Evolutionary conservation across 148 eudicot species (phyloP), one percentile per base, ranked within the genome.

Genomic region (Persicaria tinctoria): DNA sequence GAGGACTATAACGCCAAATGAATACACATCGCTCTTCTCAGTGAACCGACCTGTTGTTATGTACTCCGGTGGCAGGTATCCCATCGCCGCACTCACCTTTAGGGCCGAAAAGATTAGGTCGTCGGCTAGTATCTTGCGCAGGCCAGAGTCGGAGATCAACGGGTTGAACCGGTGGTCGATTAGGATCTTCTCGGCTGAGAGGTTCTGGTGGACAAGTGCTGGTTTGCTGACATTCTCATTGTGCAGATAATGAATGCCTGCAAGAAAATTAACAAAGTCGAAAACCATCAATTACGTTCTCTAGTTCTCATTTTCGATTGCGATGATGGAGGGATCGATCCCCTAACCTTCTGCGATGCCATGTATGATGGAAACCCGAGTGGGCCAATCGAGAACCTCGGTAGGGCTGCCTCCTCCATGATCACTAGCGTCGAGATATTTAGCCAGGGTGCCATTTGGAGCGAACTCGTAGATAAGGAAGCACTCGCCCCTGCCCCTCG

Each of bases 21-120:
- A 93, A 57, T 89, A 95, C 0, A 92, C 70, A 60, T 95, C 99
- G 17, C 99, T 95, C 79, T 95, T 95, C 46, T 92, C 96, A 10
- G 96, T 95, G 78, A 92, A 95, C 59, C 80, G 80, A 72, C 99
- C 97, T 0, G 96, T 95, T 60, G 87, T 89, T 38, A 93, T 89
- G 90, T 95, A 92, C 78, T 95, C 99, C 0, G 99, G 99, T 51
- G 99, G 97, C 50, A 95, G 83, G 75, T 95, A 95, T 50, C 99
- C 99, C 99, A 92, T 95, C 5, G 97, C 97, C 64, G 99, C 99
- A 74, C 96, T 87, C n/a, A 83, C 84, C 83, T 95, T 95, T 56
- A 95, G 89, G 7, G 88, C 83, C 0, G 99, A 92, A 78, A 87
- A 95, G 54, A 95, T 82, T 2, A 88, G 78, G 78, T 95, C 97